Evolutionary conservation across 257 asterid species (phyloP).

Genomic region (Forsythia viridissima): DNA sequence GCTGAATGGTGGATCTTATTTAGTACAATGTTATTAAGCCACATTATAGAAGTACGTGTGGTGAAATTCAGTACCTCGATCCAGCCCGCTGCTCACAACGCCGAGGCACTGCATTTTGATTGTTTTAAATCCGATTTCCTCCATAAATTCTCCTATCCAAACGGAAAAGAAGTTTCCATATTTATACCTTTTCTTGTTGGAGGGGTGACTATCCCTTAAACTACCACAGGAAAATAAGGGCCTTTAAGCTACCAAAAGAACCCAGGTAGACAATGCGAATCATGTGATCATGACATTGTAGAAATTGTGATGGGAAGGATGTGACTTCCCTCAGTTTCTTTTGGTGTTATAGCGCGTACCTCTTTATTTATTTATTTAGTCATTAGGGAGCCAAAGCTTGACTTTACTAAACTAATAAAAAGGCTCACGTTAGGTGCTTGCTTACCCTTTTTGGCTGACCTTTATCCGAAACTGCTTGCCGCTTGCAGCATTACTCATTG

Average conservation of each 20-base stretch:
- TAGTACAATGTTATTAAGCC: background rate
- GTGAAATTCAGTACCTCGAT: no score
- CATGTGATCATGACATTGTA: background rate
- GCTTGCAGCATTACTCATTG: background rate
- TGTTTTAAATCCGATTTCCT: background rate
- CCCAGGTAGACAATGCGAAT: background rate
- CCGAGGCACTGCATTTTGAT: background rate
- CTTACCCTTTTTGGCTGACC: background rate
- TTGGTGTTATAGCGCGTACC: background rate
- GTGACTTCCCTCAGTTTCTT: no score
- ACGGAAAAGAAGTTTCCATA: no score
- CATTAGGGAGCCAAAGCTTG: no score
- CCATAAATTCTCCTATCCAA: background rate
- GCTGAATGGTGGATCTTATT: background rate
- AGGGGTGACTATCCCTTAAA: no score
- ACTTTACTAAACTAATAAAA: no score
- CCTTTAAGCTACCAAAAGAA: background rate
- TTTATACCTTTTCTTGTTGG: no score
- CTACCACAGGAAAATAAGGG: background rate
- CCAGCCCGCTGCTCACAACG: no score
- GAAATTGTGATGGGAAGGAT: no score
- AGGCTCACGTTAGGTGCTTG: background rate
- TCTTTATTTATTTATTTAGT: no score
- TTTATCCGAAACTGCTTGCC: background rate
- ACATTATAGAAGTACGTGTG: no score